Evolutionary conservation across 306 rosid genomes (phyloP).

Genomic region (Prunus mongolica): DNA sequence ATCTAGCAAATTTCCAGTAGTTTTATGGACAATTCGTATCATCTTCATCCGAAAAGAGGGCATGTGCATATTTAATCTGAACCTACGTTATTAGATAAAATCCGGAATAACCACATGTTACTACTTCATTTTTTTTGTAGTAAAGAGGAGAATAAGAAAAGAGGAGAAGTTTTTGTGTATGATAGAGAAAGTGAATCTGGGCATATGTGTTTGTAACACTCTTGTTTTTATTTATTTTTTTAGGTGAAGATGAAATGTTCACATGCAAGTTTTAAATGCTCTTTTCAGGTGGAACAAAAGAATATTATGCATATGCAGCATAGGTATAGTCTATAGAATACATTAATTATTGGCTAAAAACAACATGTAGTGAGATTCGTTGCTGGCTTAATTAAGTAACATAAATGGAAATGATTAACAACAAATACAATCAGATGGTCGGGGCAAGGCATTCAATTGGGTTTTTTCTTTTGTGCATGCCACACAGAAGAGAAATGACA

Average conservation of each 20-base stretch:
- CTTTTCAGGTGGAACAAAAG: not conserved
- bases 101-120: no score
- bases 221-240: not conserved
- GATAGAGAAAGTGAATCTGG: not conserved
- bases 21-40: no score
- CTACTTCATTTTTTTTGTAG: no score
- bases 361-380: not conserved
- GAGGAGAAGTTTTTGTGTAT: not conserved
- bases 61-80: no score
- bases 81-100: no score
- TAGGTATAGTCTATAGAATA: not conserved
- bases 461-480: not conserved
- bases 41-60: no score
- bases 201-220: not conserved
- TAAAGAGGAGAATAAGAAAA: not conserved
- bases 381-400: not conserved
- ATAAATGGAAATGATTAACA: not conserved
- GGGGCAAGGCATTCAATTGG: not conserved
- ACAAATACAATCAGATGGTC: not conserved
- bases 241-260: not conserved
- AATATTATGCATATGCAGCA: no score
- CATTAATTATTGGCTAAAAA: slow-evolving; percentile 4
- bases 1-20: no score
- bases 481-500: not conserved
- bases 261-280: not conserved